Conservation (phyloP, 352 stramenopile genomes). For the Phytophthora fragariaefolia region DNA sequence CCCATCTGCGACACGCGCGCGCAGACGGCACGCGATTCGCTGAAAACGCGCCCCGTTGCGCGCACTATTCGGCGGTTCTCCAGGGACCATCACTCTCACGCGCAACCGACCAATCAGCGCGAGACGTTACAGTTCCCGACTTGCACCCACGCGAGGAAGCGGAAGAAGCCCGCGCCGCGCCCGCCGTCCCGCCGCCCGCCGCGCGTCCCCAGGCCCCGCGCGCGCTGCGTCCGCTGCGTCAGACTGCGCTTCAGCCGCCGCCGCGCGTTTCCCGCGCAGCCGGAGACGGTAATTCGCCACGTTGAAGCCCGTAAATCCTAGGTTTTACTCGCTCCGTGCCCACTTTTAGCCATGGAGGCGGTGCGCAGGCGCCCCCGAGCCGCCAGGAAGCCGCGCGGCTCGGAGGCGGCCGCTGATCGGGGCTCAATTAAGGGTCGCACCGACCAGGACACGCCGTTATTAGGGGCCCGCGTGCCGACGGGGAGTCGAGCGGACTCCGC, state of each 20-base stretch:
- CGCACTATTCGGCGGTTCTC: no score
- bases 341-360: slow-evolving; percentile 30
- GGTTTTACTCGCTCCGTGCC: slow-evolving; percentile 17
- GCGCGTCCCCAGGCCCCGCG: not conserved
- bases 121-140: slow-evolving; percentile 20
- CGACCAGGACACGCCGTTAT: not conserved
- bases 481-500: slow-evolving; percentile 2
- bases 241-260: not conserved
- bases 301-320: slow-evolving; percentile 34
- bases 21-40: slow-evolving; percentile 9
- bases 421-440: not conserved
- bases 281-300: slow-evolving; percentile 11
- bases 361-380: slow-evolving; percentile 25
- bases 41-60: not conserved
- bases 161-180: slow-evolving; percentile 23
- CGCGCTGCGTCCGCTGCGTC: not conserved
- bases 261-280: slow-evolving; percentile 7
- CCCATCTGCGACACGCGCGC: slow-evolving; percentile 16
- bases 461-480: no score
- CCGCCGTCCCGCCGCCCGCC: not conserved
- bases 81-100: slow-evolving; percentile 4
- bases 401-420: not conserved
- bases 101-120: slow-evolving; percentile 16
- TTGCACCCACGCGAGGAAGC: slow-evolving; percentile 26
- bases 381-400: not conserved